Percentiles rank a stretch among this genome's conserved stretches.
Conservation (phyloP, 805 yeast genomes). For the Saccharomycodes ludwigii region DNA sequence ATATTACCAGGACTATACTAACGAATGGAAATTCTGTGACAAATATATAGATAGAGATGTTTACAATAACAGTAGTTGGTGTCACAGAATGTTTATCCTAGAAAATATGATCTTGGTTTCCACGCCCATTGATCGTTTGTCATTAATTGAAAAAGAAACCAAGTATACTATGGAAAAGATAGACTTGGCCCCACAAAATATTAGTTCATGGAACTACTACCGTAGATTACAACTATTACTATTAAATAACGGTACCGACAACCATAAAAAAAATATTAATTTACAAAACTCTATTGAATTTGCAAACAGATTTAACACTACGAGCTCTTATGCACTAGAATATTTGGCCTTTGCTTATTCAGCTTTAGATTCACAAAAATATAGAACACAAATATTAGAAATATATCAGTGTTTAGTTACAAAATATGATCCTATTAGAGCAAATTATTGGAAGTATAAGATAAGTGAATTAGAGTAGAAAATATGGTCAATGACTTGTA, state of each 20-base stretch:
- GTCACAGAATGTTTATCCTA: conserved; percentile 58
- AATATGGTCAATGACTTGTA: no score
- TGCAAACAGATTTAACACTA: conserved; percentile 11
- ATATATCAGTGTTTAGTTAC: conserved; percentile 40
- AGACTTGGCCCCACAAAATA: conserved; percentile 59
- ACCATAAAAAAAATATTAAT: conserved; percentile 27
- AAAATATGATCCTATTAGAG: conserved; percentile 50
- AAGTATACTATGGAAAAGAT: conserved; percentile 40
- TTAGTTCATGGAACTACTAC: conserved; percentile 78
- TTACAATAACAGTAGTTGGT: conserved; percentile 90
- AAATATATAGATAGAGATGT: conserved; percentile 46
- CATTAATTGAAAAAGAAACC: conserved; percentile 37
- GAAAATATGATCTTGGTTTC: conserved; percentile 17
- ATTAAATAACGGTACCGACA: conserved; percentile 29
- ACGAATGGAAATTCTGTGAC: conserved; percentile 42
- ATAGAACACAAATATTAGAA: conserved; percentile 24
- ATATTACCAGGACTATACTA: conserved; percentile 34
- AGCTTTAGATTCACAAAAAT: conserved; percentile 12
- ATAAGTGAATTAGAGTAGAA: conserved; percentile 8
- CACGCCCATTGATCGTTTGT: no score
- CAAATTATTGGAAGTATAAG: conserved; percentile 48
- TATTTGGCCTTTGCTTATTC: conserved; percentile 40
- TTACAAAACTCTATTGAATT: no score
- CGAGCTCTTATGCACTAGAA: conserved; percentile 52
- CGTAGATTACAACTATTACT: conserved; percentile 34